Conservation (phyloP, 1,284 basidiomycete genomes). For the Cutaneotrichosporon cutaneum region DNA sequence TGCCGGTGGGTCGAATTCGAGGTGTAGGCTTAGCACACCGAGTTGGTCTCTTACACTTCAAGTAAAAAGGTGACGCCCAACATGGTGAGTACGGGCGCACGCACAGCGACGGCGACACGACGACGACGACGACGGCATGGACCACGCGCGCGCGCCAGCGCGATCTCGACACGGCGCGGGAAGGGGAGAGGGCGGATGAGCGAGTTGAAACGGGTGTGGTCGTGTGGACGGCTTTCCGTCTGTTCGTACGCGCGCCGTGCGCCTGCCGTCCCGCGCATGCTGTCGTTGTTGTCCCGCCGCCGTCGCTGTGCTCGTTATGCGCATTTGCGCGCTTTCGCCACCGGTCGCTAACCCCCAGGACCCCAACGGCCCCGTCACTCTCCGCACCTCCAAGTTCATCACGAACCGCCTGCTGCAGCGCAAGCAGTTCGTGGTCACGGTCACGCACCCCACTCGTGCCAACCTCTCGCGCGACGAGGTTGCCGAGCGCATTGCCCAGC, state of each 20-base stretch:
- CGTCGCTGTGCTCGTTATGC: too few relatives aligned
- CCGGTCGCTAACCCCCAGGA: conserved; percentile 55
- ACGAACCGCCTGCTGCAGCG: conserved; percentile 97
- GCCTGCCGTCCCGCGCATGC: too few relatives aligned
- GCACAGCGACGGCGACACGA: conserved; percentile 5
- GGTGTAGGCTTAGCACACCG: background rate
- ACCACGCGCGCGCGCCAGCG: background rate
- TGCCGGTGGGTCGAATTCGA: background rate
- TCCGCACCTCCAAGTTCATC: conserved; percentile 99
- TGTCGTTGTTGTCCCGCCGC: too few relatives aligned
- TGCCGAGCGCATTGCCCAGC: conserved; percentile 81
- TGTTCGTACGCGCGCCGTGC: too few relatives aligned
- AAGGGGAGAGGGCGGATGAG: background rate
- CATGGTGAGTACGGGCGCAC: conserved; percentile 37
- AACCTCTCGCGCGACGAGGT: conserved; percentile 95
- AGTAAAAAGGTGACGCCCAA: conserved; percentile 37
- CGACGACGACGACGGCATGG: conserved; percentile 10
- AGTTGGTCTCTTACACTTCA: conserved; percentile 25
- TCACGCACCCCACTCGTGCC: conserved; percentile 92
- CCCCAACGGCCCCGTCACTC: conserved; percentile 84
- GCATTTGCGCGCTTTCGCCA: too few relatives aligned
- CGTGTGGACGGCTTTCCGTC: background rate
- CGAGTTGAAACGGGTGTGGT: background rate
- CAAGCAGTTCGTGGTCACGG: conserved; percentile 81
- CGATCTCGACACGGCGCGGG: background rate